Evolutionary conservation across 148 eudicot genomes (phyloP), one percentile per base, ranked within the genome.

Genomic region (Camellia sinensis): DNA sequence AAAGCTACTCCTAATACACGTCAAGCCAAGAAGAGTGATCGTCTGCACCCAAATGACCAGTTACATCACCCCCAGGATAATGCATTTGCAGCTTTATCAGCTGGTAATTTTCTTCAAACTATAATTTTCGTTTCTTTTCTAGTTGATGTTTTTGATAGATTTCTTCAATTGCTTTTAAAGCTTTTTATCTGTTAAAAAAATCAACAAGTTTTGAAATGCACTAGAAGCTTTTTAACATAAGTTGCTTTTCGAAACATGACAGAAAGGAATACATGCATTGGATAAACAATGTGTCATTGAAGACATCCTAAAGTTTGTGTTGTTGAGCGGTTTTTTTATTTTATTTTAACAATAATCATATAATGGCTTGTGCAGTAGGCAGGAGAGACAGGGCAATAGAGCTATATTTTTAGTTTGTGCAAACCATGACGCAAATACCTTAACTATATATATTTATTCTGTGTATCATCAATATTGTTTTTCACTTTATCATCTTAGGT

Each of bases 1-100:
- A 89, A 86, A 92, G 90, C 85, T 66, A 93, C 93, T 50, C 93
- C 98, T 57, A 88, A 83, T 84, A 85, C 91, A n/a, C 92, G 90
- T 44, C 86, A 84, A 19, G 73, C 80, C 53, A 95, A 86, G 83
- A 93, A 86, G 80, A 79, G 77, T 45, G 89, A 85, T n/a, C 86
- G 86, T 14, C 22, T 79, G 60, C 78, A 61, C 37, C 80, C 81
- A n/a, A 82, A 80, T 75, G 89, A 84, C 72, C 84, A 67, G 56
- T 41, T 68, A 13, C 74, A 68, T 61, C 81, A 67, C 37, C 82
- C 50, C 18, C 80, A 67, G 41, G 94, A 89, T 79, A 94, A 92
- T 59, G 83, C 86, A 77, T 59, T 74, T 56, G 83, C 85, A 84
- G 81, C 88, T 54, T 80, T 80, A 76, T 79, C 92, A 84, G 78